These are phyloP conservation scores for Penicillium sp. DNA, from an alignment of 2,329 filamentous ascomycete species.

Conservation along the genomic window DNA sequence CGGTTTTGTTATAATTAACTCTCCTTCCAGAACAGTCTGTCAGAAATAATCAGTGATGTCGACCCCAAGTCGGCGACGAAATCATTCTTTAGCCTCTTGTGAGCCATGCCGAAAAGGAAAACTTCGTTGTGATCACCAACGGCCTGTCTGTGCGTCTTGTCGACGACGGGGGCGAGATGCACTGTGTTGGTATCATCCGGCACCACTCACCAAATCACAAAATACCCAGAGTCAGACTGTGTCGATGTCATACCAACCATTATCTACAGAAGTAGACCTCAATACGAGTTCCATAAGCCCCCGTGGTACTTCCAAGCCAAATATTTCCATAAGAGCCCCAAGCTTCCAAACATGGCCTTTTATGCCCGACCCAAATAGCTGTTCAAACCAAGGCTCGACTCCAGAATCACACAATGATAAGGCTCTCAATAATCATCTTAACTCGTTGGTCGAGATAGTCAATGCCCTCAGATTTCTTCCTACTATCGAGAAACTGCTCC, in stretches of 20 bases:
- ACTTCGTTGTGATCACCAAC: constrained; percentile 22
- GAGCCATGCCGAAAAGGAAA: constrained; percentile 26
- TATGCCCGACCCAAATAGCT: constrained; percentile 1
- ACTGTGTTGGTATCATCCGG: constrained; percentile 26
- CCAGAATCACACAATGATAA: constrained; percentile 6
- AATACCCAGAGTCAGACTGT: background rate
- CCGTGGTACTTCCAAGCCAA: background rate
- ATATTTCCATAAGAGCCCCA: constrained; percentile 1
- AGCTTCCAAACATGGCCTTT: constrained; percentile 20
- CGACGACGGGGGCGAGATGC: constrained; percentile 18
- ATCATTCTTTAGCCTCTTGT: constrained; percentile 24
- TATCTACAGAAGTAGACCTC: background rate
- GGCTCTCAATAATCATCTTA: constrained; percentile 5
- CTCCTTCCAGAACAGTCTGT: background rate
- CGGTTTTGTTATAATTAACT: background rate
- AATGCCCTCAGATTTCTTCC: constrained; percentile 14
- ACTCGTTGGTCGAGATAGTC: constrained; percentile 14
- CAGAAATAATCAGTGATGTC: constrained; percentile 9
- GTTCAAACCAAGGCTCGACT: background rate
- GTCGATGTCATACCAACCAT: background rate
- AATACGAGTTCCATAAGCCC: background rate
- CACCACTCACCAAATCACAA: constrained; percentile 17
- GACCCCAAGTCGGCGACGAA: constrained; percentile 15
- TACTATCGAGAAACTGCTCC: constrained; percentile 12
- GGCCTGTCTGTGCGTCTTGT: constrained; percentile 25